phyloP scores from a whole-genome alignment of 352 stramenopile species.

The Phytophthora sp. region DNA sequence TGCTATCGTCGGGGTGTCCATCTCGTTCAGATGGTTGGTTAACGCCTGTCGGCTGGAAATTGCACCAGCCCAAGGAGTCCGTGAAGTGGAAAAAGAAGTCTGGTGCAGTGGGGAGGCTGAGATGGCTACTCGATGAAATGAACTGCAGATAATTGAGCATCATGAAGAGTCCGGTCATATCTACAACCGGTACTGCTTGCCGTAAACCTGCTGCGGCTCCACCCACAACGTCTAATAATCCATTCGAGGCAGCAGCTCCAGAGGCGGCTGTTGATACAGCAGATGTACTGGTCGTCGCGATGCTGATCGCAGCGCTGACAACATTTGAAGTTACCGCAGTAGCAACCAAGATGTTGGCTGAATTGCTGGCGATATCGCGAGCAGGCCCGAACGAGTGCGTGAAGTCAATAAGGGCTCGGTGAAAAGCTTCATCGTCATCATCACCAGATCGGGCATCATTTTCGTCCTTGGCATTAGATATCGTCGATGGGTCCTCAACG shows the following conservation, averaged over 20 bases:
- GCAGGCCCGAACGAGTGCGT: slow-evolving; percentile 30
- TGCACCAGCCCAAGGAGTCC: slow-evolving; percentile 71
- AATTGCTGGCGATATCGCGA: slow-evolving; percentile 42
- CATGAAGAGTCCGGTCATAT: slow-evolving; percentile 62
- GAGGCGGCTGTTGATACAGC: slow-evolving; percentile 30
- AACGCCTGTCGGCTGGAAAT: slow-evolving; percentile 41
- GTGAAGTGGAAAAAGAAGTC: slow-evolving; percentile 73
- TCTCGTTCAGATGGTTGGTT: not conserved
- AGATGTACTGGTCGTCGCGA: slow-evolving; percentile 41
- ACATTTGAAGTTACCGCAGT: slow-evolving; percentile 61
- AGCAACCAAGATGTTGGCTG: slow-evolving; percentile 59
- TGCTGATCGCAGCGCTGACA: slow-evolving; percentile 51
- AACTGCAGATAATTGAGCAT: slow-evolving; percentile 82
- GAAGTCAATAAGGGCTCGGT: slow-evolving; percentile 33
- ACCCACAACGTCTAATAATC: slow-evolving; percentile 29
- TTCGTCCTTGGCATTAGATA: slow-evolving; percentile 8
- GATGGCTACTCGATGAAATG: slow-evolving; percentile 64
- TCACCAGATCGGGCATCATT: not conserved
- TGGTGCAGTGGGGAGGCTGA: slow-evolving; percentile 61
- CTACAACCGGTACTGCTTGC: slow-evolving; percentile 39
- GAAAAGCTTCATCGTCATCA: slow-evolving; percentile 20
- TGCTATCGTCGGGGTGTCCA: slow-evolving; percentile 13
- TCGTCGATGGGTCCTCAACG: slow-evolving; percentile 5
- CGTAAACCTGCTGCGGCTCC: slow-evolving; percentile 9
- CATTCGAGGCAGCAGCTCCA: slow-evolving; percentile 28